Percentiles rank a stretch among this genome's conserved stretches.
phyloP scores from a whole-genome alignment of 2,329 filamentous ascomycete genomes.

The Coleophoma eucalyptorum region DNA sequence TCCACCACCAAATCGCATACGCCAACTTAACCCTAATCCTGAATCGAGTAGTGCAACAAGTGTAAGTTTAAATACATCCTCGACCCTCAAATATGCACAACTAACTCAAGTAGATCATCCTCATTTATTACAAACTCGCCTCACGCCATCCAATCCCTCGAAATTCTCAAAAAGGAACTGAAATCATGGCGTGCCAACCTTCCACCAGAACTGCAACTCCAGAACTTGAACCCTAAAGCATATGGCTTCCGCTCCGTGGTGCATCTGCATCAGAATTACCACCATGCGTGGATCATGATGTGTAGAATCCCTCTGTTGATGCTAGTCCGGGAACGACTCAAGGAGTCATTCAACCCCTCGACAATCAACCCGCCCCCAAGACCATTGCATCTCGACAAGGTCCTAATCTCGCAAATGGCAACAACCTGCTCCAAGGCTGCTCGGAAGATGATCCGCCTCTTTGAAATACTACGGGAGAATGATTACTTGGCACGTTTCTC shows the following conservation, averaged over 20 bases:
- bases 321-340: neutral
- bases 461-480: neutral
- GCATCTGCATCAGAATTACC: neutral
- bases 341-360: neutral
- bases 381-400: neutral
- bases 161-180: neutral
- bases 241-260: neutral
- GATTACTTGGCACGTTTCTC: neutral
- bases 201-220: neutral
- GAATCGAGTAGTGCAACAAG: neutral
- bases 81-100: neutral
- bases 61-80: neutral
- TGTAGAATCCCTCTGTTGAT: neutral
- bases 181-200: neutral
- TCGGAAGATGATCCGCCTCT: neutral
- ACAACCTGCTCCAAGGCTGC: neutral
- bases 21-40: neutral
- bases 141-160: neutral
- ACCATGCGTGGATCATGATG: neutral
- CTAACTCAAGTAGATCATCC: neutral
- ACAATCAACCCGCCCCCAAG: neutral
- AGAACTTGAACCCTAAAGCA: neutral
- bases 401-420: neutral
- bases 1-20: neutral
- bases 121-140: neutral